These are phyloP conservation scores for Paramarasmius palmivorus DNA, from an alignment of 1,284 basidiomycete species.

Conservation along the genomic window DNA sequence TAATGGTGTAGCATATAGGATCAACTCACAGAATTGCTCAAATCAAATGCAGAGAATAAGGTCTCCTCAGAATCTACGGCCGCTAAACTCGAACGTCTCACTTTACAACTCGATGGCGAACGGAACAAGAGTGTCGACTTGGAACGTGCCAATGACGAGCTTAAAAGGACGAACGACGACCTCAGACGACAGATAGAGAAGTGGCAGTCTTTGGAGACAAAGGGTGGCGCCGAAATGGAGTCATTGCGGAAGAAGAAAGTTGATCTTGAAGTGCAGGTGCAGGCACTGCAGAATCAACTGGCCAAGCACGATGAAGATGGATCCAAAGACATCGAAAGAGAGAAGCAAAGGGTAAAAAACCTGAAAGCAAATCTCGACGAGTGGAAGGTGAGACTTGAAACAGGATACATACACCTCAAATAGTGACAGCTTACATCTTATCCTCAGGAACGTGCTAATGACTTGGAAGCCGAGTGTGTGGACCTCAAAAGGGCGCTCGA, in stretches of 20 bases:
- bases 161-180: slow-evolving; percentile 53
- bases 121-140: slow-evolving; percentile 54
- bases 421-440: not conserved
- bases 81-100: slow-evolving; percentile 56
- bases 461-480: slow-evolving; percentile 28
- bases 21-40: slow-evolving; percentile 43
- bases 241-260: slow-evolving; percentile 51
- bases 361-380: slow-evolving; percentile 39
- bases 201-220: slow-evolving; percentile 66
- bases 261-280: slow-evolving; percentile 56
- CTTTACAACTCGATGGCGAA: slow-evolving; percentile 57
- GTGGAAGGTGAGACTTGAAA: slow-evolving; percentile 40
- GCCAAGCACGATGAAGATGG: slow-evolving; percentile 36
- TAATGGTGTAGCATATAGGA: slow-evolving; percentile 30
- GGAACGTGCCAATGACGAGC: slow-evolving; percentile 54
- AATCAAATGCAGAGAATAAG: slow-evolving; percentile 47
- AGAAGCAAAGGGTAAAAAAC: slow-evolving; percentile 42
- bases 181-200: slow-evolving; percentile 64
- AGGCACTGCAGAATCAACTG: slow-evolving; percentile 46
- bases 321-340: slow-evolving; percentile 36
- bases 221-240: slow-evolving; percentile 59
- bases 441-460: not conserved
- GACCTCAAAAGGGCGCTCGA: slow-evolving; percentile 29
- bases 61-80: slow-evolving; percentile 44
- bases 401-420: not conserved